Percentiles rank a stretch among this genome's conserved stretches.
phyloP scores from a whole-genome alignment of 2,329 filamentous ascomycete genomes.

The Cladosporium sp. region DNA sequence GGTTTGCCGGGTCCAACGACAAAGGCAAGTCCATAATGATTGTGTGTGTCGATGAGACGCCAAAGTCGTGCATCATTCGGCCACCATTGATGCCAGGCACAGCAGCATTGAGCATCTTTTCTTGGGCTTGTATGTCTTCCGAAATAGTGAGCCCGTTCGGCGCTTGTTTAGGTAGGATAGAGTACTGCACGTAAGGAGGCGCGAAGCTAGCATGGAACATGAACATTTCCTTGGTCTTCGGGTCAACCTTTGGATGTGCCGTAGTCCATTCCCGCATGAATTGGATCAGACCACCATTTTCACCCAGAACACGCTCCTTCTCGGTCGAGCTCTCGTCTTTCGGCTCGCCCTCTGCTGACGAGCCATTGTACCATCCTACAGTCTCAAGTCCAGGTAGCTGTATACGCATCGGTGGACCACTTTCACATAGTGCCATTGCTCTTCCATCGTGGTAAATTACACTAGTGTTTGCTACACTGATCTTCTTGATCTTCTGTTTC shows the following conservation, averaged over 20 bases:
- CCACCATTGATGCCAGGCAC: conserved; percentile 59
- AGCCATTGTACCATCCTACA: conserved; percentile 66
- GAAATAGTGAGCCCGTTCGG: conserved; percentile 14
- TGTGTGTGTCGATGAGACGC: conserved; percentile 59
- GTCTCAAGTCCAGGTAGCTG: conserved; percentile 62
- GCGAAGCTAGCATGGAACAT: conserved; percentile 64
- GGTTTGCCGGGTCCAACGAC: conserved; percentile 60
- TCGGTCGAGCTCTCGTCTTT: conserved; percentile 12
- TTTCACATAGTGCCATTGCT: conserved; percentile 66
- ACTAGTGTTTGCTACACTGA: conserved; percentile 67
- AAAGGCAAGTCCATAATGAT: conserved; percentile 67
- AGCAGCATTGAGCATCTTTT: conserved; percentile 47
- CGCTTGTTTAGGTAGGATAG: conserved; percentile 47
- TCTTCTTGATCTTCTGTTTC: conserved; percentile 56
- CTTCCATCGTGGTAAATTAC: conserved; percentile 65
- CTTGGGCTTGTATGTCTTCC: not conserved
- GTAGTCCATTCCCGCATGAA: conserved; percentile 71
- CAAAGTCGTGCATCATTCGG: conserved; percentile 76
- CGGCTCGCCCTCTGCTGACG: conserved; percentile 51
- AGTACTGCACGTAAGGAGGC: conserved; percentile 65
- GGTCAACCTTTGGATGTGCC: conserved; percentile 65
- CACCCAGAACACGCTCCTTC: conserved; percentile 22
- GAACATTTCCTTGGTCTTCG: conserved; percentile 59
- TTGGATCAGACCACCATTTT: conserved; percentile 46
- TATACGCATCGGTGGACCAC: conserved; percentile 64